These are phyloP conservation scores for Rugonectria rugulosa DNA, from an alignment of 2,329 filamentous ascomycete genomes.

Conservation along the genomic window DNA sequence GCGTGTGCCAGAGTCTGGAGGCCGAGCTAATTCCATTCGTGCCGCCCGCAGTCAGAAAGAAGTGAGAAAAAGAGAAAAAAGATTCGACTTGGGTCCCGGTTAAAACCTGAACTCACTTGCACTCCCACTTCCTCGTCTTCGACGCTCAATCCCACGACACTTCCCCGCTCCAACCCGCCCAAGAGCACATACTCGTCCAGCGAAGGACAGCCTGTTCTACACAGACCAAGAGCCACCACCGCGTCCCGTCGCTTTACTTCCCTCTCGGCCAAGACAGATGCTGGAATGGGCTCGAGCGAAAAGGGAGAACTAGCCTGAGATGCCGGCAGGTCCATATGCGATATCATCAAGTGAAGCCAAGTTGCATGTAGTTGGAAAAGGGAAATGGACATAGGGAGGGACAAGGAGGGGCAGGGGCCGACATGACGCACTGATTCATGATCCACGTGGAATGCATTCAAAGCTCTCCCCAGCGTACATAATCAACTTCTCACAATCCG, in stretches of 20 bases:
- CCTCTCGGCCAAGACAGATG: slow-evolving; percentile 49
- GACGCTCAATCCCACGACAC: slow-evolving; percentile 61
- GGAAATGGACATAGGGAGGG: no score
- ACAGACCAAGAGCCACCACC: slow-evolving; percentile 39
- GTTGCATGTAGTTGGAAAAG: no score
- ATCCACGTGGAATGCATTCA: neutral
- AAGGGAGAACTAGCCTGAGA: slow-evolving; percentile 58
- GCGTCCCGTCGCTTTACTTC: slow-evolving; percentile 48
- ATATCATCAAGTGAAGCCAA: no score
- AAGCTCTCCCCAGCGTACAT: no score
- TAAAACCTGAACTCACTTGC: slow-evolving; percentile 47
- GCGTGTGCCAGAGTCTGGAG: slow-evolving; percentile 56
- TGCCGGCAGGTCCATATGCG: slow-evolving; percentile 6
- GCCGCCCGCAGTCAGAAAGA: slow-evolving; percentile 18
- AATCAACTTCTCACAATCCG: no score
- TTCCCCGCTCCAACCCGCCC: slow-evolving; percentile 59
- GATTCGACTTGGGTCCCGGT: no score
- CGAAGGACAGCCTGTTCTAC: slow-evolving; percentile 55
- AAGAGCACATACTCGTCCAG: slow-evolving; percentile 57
- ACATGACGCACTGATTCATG: neutral
- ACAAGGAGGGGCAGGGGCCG: neutral
- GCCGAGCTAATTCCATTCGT: slow-evolving; percentile 46
- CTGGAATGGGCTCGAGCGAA: slow-evolving; percentile 54
- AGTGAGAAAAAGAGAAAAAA: neutral
- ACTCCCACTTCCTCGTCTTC: slow-evolving; percentile 59